Base-by-base conservation (phyloP, 2,329 filamentous ascomycete genomes). In the Setomelanomma holmii region DNA sequence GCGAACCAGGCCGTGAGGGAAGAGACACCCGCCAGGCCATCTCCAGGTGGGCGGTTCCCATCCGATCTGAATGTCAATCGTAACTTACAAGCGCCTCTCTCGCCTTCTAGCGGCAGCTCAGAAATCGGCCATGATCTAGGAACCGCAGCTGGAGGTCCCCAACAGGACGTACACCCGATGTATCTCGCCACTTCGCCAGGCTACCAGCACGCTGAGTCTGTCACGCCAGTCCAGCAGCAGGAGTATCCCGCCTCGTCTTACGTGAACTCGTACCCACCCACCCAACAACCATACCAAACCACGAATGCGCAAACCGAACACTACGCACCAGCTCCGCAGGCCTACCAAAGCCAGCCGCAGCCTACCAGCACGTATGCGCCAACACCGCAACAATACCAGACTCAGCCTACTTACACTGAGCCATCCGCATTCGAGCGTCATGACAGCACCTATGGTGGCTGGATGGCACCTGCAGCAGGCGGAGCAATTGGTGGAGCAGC, bases 1-100 rank as follows among this genome's bases (percentile, higher is more conserved):
- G 67, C 67, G 39, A 70, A 63, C 58, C 70, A 67, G 60, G 55
- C 68, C 51, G 60, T 60, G 56, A 70, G 58, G 55, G 73, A 76
- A 48, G 73, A 76, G 27, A 30, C 27, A 64, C 80, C 84, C 66
- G 84, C 84, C 76, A 87, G 92, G 76, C 90, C 91, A 73, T 86
- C 90, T 84, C 88, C 91, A 87, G 93, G 93, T 87, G 93, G 93
- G 82, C 87, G 93, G 76, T 99, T 99, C 80, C 93, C 93, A 78
- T 96, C 90, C 78, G 93, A 97, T 81, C 81, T 98, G 67, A 87
- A 92, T 80, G 84, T 96, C 75, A 89, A 92, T 76, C 87, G 90
- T 80, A 88, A 89, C 82, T 87, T 91, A 86, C 88, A 92, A 78
- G 87, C 85, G 72, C 86, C 89, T 72, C 81, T 87, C 72, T 91